Evolutionary conservation across 495 filamentous ascomycete genomes (phyloP).

Genomic region (Penicillium macrosclerotiorum): DNA sequence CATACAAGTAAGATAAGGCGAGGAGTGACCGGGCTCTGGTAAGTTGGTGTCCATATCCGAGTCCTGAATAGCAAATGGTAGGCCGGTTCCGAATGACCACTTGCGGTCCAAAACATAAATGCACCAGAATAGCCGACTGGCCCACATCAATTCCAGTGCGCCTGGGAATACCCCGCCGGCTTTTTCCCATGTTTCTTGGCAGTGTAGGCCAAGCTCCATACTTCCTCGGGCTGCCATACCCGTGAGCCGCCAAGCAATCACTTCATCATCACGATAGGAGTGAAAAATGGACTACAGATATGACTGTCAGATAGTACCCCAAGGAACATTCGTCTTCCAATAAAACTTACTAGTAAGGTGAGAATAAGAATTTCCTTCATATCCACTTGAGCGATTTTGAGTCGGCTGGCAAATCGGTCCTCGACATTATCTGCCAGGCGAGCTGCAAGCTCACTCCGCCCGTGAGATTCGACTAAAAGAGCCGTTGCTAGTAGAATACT

Average conservation of each 20-base stretch:
- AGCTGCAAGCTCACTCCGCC: constrained; percentile 68
- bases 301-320: background rate
- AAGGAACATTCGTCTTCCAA: too few species aligned
- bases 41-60: constrained; percentile 75
- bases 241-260: constrained; percentile 73
- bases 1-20: constrained; percentile 44
- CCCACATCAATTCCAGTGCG: constrained; percentile 59
- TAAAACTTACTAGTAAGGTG: constrained; percentile 62
- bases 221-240: constrained; percentile 69
- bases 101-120: constrained; percentile 76
- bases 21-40: constrained; percentile 56
- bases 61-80: constrained; percentile 77
- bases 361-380: constrained; percentile 69
- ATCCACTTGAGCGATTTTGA: constrained; percentile 63
- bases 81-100: constrained; percentile 76
- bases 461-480: constrained; percentile 67
- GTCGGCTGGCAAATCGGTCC: constrained; percentile 59
- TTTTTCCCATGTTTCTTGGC: constrained; percentile 65
- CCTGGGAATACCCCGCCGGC: constrained; percentile 53
- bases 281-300: constrained; percentile 68
- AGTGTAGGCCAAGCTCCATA: constrained; percentile 75
- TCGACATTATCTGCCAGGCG: constrained; percentile 70
- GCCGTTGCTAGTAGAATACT: constrained; percentile 76
- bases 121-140: constrained; percentile 74
- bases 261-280: constrained; percentile 76